These are phyloP conservation scores for Podaxis sp. DNA, from an alignment of 768 basidiomycete species.

Conservation along the genomic window DNA sequence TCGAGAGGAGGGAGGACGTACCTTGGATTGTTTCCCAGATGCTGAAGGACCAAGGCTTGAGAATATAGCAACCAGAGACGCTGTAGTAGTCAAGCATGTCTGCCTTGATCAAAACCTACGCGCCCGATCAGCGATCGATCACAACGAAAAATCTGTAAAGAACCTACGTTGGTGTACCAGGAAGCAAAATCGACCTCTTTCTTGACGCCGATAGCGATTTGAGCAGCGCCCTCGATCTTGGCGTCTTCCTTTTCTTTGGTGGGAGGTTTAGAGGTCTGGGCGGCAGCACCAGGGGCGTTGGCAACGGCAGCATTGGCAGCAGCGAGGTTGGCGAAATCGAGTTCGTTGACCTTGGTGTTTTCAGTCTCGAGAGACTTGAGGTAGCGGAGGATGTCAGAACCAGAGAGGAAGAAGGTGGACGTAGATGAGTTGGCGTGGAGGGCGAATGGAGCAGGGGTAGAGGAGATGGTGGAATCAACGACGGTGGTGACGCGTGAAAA, in stretches of 20 bases:
- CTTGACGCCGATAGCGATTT: conserved; percentile 92
- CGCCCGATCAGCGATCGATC: conserved; percentile 15
- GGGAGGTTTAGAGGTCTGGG: conserved; percentile 37
- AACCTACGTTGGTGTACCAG: conserved; percentile 88
- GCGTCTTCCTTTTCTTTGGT: conserved; percentile 69
- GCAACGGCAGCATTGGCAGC: conserved; percentile 25
- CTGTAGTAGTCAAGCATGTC: conserved; percentile 99
- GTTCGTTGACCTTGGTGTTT: conserved; percentile 61
- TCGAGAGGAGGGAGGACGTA: conserved; percentile 30
- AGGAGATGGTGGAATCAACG: conserved; percentile 77
- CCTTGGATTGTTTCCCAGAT: conserved; percentile 98
- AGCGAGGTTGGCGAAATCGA: conserved; percentile 71
- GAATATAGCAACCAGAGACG: conserved; percentile 98
- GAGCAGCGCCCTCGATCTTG: conserved; percentile 84
- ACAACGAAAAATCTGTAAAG: not conserved
- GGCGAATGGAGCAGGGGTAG: conserved; percentile 67
- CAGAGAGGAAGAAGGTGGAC: conserved; percentile 76
- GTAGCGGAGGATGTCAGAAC: conserved; percentile 72
- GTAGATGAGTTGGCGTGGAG: conserved; percentile 73
- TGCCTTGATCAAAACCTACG: conserved; percentile 91
- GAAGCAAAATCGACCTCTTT: conserved; percentile 93
- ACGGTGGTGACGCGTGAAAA: conserved; percentile 76
- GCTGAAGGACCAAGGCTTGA: conserved; percentile 95
- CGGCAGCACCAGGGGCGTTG: conserved; percentile 29
- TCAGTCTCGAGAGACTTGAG: conserved; percentile 70